phyloP scores from a whole-genome alignment of 805 yeast species.

The Tetrapisispora taiwanensis region DNA sequence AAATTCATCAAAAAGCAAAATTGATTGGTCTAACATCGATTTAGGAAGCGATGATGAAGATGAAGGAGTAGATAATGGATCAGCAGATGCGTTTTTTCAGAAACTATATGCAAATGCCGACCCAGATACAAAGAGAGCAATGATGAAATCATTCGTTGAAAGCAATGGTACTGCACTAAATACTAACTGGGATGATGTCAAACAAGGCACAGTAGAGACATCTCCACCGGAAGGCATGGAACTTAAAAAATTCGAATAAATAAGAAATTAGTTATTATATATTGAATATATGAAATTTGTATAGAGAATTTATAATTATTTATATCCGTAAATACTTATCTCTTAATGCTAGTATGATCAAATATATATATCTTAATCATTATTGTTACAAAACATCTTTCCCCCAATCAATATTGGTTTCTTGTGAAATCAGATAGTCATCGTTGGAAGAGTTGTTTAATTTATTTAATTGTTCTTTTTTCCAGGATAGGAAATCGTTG shows the following conservation, averaged over 20 bases:
- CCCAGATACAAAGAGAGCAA: constrained; percentile 81
- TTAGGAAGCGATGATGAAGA: constrained; percentile 35
- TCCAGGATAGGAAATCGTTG: constrained; percentile 22
- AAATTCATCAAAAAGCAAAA: constrained; percentile 47
- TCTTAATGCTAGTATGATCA: neutral
- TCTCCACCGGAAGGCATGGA: constrained; percentile 70
- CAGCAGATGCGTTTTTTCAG: constrained; percentile 62
- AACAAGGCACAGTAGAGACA: constrained; percentile 50
- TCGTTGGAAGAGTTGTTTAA: constrained; percentile 6
- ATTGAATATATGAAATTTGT: neutral
- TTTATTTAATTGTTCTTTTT: constrained; percentile 24
- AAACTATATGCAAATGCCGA: constrained; percentile 68
- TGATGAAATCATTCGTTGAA: constrained; percentile 94
- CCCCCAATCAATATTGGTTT: neutral
- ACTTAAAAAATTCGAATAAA: constrained; percentile 30
- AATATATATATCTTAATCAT: neutral
- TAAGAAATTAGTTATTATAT: neutral
- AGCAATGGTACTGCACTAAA: constrained; percentile 89
- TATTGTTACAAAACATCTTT: constrained; percentile 2
- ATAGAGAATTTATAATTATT: neutral
- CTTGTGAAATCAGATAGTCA: neutral
- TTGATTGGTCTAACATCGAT: constrained; percentile 60
- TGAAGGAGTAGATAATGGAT: constrained; percentile 36
- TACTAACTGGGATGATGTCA: constrained; percentile 88
- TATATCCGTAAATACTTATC: neutral